Percentiles rank a stretch among this genome's conserved stretches.
Evolutionary conservation across 2,329 filamentous ascomycete species (phyloP).

Genomic region (Talaromyces sp.): DNA sequence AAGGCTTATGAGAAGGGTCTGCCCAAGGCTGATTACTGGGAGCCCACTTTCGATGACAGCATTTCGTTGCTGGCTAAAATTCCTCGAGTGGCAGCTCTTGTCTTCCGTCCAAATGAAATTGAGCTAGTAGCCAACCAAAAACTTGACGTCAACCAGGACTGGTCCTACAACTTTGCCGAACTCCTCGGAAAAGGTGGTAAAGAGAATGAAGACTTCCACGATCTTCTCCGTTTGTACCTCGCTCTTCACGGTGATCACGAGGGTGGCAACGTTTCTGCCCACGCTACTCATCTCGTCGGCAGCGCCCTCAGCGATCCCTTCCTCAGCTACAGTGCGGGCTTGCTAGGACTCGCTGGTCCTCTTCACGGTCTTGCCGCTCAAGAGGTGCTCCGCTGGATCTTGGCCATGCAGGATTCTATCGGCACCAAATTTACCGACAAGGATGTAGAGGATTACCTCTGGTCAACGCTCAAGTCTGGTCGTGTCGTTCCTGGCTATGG

Average conservation of each 20-base stretch:
- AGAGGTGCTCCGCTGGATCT: constrained; percentile 92
- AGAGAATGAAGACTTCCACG: constrained; percentile 71
- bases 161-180: constrained; percentile 97
- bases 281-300: constrained; percentile 90
- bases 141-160: constrained; percentile 81
- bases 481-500: constrained; percentile 94
- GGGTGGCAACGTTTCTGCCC: constrained; percentile 94
- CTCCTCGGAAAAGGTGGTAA: constrained; percentile 87
- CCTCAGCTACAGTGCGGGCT: constrained; percentile 90
- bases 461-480: constrained; percentile 86
- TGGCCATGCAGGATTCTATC: constrained; percentile 90
- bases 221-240: constrained; percentile 87
- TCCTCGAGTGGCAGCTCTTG: constrained; percentile 92
- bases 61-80: constrained; percentile 94
- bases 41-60: constrained; percentile 92
- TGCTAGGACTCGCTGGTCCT: constrained; percentile 92
- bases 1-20: constrained; percentile 87
- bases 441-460: constrained; percentile 84
- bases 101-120: constrained; percentile 81
- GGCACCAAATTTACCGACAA: constrained; percentile 70
- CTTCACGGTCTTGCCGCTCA: constrained; percentile 90
- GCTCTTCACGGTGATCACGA: constrained; percentile 97
- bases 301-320: constrained; percentile 92
- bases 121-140: constrained; percentile 68
- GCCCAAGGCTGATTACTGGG: constrained; percentile 97